These are phyloP conservation scores for Rhizopogon parksii DNA, from an alignment of 1,284 basidiomycete species.

Conservation along the genomic window DNA sequence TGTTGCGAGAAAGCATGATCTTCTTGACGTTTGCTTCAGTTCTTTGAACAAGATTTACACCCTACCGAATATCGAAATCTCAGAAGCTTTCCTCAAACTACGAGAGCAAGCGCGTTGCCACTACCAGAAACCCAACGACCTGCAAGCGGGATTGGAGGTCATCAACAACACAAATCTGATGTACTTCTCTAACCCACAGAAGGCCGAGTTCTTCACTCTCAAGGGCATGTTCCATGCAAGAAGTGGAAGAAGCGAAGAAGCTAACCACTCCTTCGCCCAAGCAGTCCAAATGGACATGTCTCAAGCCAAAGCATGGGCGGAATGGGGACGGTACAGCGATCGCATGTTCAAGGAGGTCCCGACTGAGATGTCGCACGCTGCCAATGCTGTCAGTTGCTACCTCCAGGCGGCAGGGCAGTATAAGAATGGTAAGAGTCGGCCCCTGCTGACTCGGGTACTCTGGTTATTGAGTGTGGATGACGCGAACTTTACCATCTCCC, in stretches of 20 bases:
- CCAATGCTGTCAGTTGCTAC: constrained; percentile 95
- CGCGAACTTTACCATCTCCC: constrained; percentile 64
- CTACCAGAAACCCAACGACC: constrained; percentile 92
- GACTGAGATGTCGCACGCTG: constrained; percentile 69
- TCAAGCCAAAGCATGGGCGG: constrained; percentile 96
- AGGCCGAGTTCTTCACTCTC: constrained; percentile 98
- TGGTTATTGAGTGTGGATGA: constrained; percentile 98
- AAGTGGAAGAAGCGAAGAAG: constrained; percentile 83
- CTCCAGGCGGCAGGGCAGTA: constrained; percentile 95
- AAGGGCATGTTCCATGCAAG: constrained; percentile 99
- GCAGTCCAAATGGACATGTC: constrained; percentile 95
- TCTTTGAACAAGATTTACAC: constrained; percentile 98
- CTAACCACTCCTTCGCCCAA: constrained; percentile 88
- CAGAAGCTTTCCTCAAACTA: constrained; percentile 97
- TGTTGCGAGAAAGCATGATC: constrained; percentile 94
- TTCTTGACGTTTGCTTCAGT: constrained; percentile 93
- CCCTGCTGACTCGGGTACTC: constrained; percentile 85
- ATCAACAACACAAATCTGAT: constrained; percentile 99
- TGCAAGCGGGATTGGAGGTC: constrained; percentile 91
- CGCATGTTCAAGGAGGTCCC: constrained; percentile 85
- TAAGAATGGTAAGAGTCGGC: constrained; percentile 91
- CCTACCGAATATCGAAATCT: constrained; percentile 98
- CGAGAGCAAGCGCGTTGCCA: constrained; percentile 99
- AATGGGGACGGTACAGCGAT: constrained; percentile 97
- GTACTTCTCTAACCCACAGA: constrained; percentile 94